Evolutionary conservation across 371 early-diverging fungal genomes (phyloP).

Genomic region (Gilbertella persicaria): DNA sequence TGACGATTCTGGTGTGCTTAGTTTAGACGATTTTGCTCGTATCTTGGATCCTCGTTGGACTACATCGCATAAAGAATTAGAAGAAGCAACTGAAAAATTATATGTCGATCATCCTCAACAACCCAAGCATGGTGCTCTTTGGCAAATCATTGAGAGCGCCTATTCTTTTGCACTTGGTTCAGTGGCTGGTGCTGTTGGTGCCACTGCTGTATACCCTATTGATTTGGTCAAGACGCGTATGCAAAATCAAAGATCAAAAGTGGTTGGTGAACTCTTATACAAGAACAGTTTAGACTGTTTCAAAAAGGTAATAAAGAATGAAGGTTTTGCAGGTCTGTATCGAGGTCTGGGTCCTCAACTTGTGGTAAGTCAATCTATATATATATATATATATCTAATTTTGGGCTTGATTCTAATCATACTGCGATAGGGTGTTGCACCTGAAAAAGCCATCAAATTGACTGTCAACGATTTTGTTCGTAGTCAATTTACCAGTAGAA

Average conservation of each 20-base stretch:
- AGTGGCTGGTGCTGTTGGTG: conserved; percentile 95
- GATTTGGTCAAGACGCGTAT: conserved; percentile 98
- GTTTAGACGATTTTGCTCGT: conserved; percentile 62
- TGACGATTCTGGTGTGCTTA: conserved; percentile 55
- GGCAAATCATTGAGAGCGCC: conserved; percentile 46
- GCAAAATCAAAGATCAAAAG: conserved; percentile 95
- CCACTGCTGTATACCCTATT: conserved; percentile 95
- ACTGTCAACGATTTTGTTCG: conserved; percentile 95
- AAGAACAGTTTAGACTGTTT: conserved; percentile 95
- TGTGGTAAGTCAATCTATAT: conserved; percentile 63
- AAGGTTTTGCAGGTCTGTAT: conserved; percentile 91
- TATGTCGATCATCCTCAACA: conserved; percentile 7
- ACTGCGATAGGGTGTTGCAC: conserved; percentile 93
- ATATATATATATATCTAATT: conserved; percentile 1
- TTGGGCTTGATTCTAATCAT: no score
- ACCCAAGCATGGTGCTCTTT: conserved; percentile 32
- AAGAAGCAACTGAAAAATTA: conserved; percentile 6
- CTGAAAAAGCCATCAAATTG: conserved; percentile 98
- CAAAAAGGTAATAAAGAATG: conserved; percentile 90
- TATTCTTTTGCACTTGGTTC: conserved; percentile 87
- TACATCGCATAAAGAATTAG: conserved; percentile 16
- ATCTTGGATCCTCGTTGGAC: conserved; percentile 70
- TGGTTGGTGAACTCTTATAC: conserved; percentile 92
- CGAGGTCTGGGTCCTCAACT: conserved; percentile 96
- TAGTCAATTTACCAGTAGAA: conserved; percentile 61